These are phyloP conservation scores for Fraxinus ornus DNA, from an alignment of 305 asterid genomes.

Conservation along the genomic window DNA sequence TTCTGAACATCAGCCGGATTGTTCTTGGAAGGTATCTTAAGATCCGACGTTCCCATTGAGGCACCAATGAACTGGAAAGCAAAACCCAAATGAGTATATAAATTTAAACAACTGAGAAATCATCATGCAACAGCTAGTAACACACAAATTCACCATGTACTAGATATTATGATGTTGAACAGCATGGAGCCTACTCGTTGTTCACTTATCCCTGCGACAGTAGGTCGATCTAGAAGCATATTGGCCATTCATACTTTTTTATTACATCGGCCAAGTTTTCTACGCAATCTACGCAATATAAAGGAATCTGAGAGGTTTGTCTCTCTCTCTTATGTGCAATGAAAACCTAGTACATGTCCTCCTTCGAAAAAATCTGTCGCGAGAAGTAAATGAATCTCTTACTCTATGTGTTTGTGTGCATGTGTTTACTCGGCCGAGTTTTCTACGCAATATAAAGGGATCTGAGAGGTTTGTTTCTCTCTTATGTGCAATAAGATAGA, in stretches of 20 bases:
- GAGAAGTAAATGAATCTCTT: background rate
- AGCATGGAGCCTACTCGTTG: background rate
- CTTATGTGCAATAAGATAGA: background rate
- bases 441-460: background rate
- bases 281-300: background rate
- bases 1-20: conserved; percentile 26
- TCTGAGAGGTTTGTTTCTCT: background rate
- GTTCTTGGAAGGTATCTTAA: conserved; percentile 39
- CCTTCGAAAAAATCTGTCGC: background rate
- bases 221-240: background rate
- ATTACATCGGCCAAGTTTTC: background rate
- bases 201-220: background rate
- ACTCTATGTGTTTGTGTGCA: background rate
- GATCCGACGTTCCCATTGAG: conserved; percentile 47
- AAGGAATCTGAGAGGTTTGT: background rate
- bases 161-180: background rate
- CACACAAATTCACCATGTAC: background rate
- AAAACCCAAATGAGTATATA: background rate
- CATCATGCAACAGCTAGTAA: background rate
- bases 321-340: background rate
- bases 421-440: background rate
- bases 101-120: background rate
- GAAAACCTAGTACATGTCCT: background rate
- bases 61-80: conserved; percentile 43
- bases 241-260: background rate